Evolutionary conservation across 345 rosid genomes (phyloP).

Genomic region (Citrus mangshanensis): DNA sequence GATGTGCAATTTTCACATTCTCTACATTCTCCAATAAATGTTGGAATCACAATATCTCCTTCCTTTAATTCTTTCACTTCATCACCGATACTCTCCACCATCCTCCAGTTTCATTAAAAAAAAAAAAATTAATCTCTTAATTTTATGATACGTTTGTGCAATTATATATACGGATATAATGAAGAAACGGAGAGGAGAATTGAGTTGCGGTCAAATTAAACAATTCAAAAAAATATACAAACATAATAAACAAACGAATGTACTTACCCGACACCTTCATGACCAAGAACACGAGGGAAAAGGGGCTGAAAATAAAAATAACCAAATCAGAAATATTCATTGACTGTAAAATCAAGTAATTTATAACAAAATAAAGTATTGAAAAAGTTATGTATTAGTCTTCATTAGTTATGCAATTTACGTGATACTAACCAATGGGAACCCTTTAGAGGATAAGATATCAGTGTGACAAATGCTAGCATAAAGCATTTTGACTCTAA

Average conservation of each 20-base stretch:
- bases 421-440: slow-evolving; percentile 29
- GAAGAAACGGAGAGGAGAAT: too few species aligned
- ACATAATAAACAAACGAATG: background rate
- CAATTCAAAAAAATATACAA: too few species aligned
- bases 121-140: too few species aligned
- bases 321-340: too few species aligned
- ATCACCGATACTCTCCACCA: slow-evolving; percentile 48
- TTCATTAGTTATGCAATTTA: too few species aligned
- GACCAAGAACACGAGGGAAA: slow-evolving; percentile 73
- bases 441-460: slow-evolving; percentile 17
- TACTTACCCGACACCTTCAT: slow-evolving; percentile 72
- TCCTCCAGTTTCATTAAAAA: slow-evolving; percentile 15
- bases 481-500: slow-evolving; percentile 56
- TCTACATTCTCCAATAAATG: slow-evolving; percentile 45
- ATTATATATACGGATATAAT: too few species aligned
- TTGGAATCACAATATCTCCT: slow-evolving; percentile 67
- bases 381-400: too few species aligned
- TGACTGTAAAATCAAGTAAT: background rate
- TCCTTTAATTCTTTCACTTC: slow-evolving; percentile 43
- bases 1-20: slow-evolving; percentile 58
- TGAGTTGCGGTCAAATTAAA: too few species aligned
- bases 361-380: background rate
- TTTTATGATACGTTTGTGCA: too few species aligned
- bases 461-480: slow-evolving; percentile 69
- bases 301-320: slow-evolving; percentile 28